These are phyloP conservation scores for Daldinia sp. DNA, from an alignment of 2,329 filamentous ascomycete genomes.

Conservation along the genomic window DNA sequence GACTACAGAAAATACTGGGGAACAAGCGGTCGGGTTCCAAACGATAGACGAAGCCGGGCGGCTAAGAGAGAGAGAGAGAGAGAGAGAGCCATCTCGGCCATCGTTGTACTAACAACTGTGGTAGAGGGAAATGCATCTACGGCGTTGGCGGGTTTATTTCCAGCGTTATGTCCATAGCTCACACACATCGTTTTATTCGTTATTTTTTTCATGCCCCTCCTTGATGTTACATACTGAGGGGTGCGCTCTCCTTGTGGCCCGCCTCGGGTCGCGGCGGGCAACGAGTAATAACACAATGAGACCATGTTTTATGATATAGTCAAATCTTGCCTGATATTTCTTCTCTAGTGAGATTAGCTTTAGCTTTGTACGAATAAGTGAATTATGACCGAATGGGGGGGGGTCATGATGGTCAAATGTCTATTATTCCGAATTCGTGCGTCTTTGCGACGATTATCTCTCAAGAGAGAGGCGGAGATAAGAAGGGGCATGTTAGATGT, in stretches of 20 bases:
- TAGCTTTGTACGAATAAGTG: too few species aligned
- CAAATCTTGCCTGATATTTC: conserved; percentile 13
- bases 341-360: neutral
- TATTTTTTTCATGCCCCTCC: conserved; percentile 31
- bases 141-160: conserved; percentile 37
- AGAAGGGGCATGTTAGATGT: too few species aligned
- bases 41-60: conserved; percentile 27
- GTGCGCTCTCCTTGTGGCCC: conserved; percentile 2
- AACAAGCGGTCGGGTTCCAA: conserved; percentile 24
- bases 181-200: too few species aligned
- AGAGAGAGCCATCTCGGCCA: conserved; percentile 14
- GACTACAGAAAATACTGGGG: conserved; percentile 10
- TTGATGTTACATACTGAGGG: conserved; percentile 35
- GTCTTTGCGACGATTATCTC: too few species aligned
- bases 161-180: conserved; percentile 35
- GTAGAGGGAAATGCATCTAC: conserved; percentile 36
- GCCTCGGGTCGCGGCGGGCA: conserved; percentile 19
- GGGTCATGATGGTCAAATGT: conserved; percentile 1
- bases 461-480: too few species aligned
- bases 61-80: neutral
- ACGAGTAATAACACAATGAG: conserved; percentile 25
- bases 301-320: conserved; percentile 24
- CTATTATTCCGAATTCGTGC: neutral
- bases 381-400: neutral
- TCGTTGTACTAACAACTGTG: conserved; percentile 30